Conservation (phyloP, 129 eudicot genomes). For the Solidago caesia region DNA sequence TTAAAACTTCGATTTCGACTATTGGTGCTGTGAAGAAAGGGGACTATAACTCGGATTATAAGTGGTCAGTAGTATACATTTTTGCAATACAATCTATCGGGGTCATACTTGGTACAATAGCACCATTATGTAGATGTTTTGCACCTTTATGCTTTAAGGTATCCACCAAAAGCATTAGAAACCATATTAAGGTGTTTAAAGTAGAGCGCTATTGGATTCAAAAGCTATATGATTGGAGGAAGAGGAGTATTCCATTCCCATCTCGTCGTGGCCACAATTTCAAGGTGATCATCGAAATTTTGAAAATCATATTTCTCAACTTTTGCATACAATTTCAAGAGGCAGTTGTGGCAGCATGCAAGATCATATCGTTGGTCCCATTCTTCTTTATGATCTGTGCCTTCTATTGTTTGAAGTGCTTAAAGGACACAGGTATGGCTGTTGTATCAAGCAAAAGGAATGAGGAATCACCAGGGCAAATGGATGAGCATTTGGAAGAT, state of each 20-base stretch:
- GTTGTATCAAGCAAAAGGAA: conserved; percentile 24
- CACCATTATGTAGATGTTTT: conserved; percentile 28
- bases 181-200: background rate
- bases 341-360: conserved; percentile 16
- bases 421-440: background rate
- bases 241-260: conserved; percentile 1
- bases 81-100: conserved; percentile 3
- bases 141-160: conserved; percentile 5
- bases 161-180: background rate
- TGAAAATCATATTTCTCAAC: conserved; percentile 16
- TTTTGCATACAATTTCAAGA: conserved; percentile 20
- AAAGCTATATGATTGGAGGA: conserved; percentile 31
- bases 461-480: no score
- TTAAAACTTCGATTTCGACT: background rate
- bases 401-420: conserved; percentile 10
- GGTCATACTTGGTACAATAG: background rate
- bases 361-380: background rate
- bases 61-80: conserved; percentile 12
- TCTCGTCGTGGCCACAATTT: conserved; percentile 4
- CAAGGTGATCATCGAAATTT: conserved; percentile 14
- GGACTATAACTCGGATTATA: background rate
- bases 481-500: no score
- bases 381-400: background rate
- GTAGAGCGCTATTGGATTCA: conserved; percentile 38
- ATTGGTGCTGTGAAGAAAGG: no score